Conservation (phyloP, 306 rosid genomes). For the Glycyrrhiza uralensis region DNA sequence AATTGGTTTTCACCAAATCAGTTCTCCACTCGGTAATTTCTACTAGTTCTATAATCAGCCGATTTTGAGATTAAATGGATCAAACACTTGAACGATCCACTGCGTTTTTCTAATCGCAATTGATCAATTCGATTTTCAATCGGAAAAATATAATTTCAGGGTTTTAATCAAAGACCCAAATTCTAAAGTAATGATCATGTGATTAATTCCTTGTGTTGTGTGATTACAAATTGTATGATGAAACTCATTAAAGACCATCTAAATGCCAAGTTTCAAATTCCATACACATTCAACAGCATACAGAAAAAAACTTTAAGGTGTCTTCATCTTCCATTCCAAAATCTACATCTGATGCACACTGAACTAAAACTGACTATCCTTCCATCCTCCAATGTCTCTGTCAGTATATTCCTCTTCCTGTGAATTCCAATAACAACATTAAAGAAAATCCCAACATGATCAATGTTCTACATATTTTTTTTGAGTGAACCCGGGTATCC, state of each 20-base stretch:
- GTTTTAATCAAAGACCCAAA: neutral
- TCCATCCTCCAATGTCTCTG: constrained; percentile 68
- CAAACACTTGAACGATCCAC: too few species aligned
- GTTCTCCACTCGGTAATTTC: too few species aligned
- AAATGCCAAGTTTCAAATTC: constrained; percentile 1
- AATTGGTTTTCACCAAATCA: too few species aligned
- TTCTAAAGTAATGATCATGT: neutral
- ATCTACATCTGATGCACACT: constrained; percentile 14
- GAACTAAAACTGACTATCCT: constrained; percentile 41
- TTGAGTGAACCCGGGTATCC: too few species aligned
- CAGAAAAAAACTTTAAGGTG: neutral
- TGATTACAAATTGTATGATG: neutral
- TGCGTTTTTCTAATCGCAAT: too few species aligned
- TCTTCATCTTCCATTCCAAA: constrained; percentile 18
- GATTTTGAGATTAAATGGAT: too few species aligned
- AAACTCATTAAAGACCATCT: constrained; percentile 11
- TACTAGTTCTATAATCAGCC: too few species aligned
- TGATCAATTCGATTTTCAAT: too few species aligned
- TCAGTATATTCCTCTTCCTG: constrained; percentile 42
- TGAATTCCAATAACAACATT: constrained; percentile 29
- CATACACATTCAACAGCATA: neutral
- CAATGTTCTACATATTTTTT: too few species aligned
- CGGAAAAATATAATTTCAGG: neutral
- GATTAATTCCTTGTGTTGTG: neutral
- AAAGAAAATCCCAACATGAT: constrained; percentile 5